A percentile compares a stretch with the other conserved stretches of the same genome.
phyloP scores from a whole-genome alignment of 306 rosid genomes.

The Purshia tridentata region DNA sequence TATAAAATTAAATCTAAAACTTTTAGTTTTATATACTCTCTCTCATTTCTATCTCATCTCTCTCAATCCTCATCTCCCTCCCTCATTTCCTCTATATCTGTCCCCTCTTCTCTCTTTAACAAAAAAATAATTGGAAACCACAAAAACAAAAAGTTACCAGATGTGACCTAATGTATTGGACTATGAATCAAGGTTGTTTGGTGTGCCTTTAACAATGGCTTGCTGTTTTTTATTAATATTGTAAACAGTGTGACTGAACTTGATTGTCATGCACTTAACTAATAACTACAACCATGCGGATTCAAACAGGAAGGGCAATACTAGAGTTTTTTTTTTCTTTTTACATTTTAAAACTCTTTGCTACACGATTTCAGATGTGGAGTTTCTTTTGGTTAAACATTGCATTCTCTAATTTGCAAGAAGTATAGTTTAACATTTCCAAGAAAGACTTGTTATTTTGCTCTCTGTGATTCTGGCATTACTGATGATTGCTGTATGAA shows the following conservation, averaged over 20 bases:
- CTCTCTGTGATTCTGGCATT: background rate
- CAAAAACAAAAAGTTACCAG: too few relatives aligned
- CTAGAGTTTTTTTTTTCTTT: background rate
- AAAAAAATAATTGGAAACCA: too few relatives aligned
- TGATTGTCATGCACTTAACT: background rate
- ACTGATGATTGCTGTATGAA: background rate
- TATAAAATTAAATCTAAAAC: background rate
- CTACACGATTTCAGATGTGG: background rate
- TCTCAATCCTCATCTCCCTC: background rate
- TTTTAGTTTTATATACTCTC: background rate
- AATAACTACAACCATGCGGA: background rate
- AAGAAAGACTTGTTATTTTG: background rate
- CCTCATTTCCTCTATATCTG: background rate
- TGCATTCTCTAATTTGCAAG: background rate
- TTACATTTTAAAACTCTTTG: background rate
- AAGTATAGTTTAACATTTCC: background rate
- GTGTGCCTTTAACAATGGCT: background rate
- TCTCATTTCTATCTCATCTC: background rate
- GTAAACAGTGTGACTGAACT: background rate
- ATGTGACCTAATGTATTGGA: background rate
- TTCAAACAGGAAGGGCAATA: background rate
- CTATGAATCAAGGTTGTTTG: background rate
- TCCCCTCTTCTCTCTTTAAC: too few relatives aligned
- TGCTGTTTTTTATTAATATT: background rate
- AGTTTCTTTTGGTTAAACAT: background rate